These are phyloP conservation scores for Clonostachys solani DNA, from an alignment of 2,329 filamentous ascomycete species.

Conservation along the genomic window DNA sequence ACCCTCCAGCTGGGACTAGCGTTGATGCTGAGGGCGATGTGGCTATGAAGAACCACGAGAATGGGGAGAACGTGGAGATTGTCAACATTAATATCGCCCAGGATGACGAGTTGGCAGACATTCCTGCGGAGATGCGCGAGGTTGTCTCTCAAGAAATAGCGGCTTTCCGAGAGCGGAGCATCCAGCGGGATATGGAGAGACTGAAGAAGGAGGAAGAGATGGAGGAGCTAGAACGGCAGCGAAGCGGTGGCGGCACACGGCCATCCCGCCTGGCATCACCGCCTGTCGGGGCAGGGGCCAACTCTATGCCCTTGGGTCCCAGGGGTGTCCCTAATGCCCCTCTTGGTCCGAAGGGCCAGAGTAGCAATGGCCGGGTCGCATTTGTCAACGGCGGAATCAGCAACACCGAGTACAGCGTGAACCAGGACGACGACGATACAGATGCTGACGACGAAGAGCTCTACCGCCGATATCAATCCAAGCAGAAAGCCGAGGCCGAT, in stretches of 20 bases:
- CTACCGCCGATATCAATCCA: constrained; percentile 65
- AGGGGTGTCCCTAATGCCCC: constrained; percentile 64
- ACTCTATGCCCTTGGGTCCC: constrained; percentile 36
- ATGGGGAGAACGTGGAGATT: constrained; percentile 70
- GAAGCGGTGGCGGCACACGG: constrained; percentile 57
- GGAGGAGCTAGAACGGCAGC: constrained; percentile 76
- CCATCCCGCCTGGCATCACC: constrained; percentile 69
- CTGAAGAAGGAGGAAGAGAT: constrained; percentile 87
- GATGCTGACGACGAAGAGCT: constrained; percentile 86
- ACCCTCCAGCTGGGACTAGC: constrained; percentile 46
- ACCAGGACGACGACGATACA: constrained; percentile 79
- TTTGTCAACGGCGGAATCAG: constrained; percentile 79
- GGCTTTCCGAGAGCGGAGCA: constrained; percentile 89
- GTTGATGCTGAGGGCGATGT: constrained; percentile 64
- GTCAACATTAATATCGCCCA: constrained; percentile 83
- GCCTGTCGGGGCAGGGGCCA: constrained; percentile 59
- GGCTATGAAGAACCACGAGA: constrained; percentile 61
- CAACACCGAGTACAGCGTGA: constrained; percentile 51
- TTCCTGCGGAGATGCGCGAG: constrained; percentile 93
- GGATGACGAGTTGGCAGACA: constrained; percentile 93
- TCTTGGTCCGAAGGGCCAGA: constrained; percentile 60
- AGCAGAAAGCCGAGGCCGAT: constrained; percentile 71
- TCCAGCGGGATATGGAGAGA: constrained; percentile 81
- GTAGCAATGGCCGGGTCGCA: constrained; percentile 48
- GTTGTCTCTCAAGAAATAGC: constrained; percentile 92